Evolutionary conservation across 108 stramenopile genomes (phyloP).

Genomic region (Nitzschia sp.): DNA sequence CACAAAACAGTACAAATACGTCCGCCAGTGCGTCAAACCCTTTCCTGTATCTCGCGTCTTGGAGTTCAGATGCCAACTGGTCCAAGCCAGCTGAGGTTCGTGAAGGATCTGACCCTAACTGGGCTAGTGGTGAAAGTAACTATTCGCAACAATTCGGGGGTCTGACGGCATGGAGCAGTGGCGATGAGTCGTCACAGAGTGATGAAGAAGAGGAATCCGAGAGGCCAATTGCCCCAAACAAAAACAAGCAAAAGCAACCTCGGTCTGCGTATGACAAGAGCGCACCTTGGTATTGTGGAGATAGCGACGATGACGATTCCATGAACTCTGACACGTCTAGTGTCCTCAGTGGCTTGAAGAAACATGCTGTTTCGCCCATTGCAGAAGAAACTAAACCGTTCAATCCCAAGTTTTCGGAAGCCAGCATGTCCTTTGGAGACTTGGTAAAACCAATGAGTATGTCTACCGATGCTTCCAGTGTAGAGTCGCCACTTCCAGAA

Average conservation of each 20-base stretch:
- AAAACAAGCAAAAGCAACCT: slow-evolving; percentile 4
- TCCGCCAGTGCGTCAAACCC: not conserved
- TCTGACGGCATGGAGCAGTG: slow-evolving; percentile 12
- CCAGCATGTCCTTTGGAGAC: slow-evolving; percentile 18
- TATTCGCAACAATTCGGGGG: not conserved
- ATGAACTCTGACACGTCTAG: slow-evolving; percentile 28
- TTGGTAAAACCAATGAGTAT: slow-evolving; percentile 13
- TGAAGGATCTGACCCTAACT: not conserved
- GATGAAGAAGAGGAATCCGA: not conserved
- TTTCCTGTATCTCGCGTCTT: not conserved
- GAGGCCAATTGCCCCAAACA: not conserved
- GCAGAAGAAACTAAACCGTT: not conserved
- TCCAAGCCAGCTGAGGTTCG: not conserved
- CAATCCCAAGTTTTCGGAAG: slow-evolving; percentile 7
- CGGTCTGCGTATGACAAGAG: slow-evolving; percentile 28
- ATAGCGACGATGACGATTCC: slow-evolving; percentile 8
- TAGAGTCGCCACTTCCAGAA: not conserved
- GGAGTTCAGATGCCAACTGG: slow-evolving; percentile 4
- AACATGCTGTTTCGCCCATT: not conserved
- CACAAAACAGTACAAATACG: no score
- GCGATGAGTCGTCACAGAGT: slow-evolving; percentile 9
- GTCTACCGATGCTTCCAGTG: not conserved
- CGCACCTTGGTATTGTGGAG: slow-evolving; percentile 30
- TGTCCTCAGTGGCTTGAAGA: slow-evolving; percentile 17
- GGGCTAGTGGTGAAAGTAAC: not conserved